phyloP scores from a whole-genome alignment of 805 yeast species.

The Teunomyces funiuensis region DNA sequence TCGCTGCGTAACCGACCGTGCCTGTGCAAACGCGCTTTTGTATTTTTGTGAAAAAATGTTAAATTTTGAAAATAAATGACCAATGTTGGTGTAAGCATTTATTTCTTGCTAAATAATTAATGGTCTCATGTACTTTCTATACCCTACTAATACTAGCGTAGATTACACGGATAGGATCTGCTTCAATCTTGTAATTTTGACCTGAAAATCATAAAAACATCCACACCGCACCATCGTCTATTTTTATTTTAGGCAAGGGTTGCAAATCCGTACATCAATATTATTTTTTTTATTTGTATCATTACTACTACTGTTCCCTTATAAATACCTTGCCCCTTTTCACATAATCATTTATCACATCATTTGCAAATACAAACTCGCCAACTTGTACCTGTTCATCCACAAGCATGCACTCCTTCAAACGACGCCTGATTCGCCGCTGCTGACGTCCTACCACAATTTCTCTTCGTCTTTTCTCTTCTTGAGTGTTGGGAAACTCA shows the following conservation, averaged over 20 bases:
- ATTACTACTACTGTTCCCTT: neutral
- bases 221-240: neutral
- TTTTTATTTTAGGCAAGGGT: too few species aligned
- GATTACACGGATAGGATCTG: too few species aligned
- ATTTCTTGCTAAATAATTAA: too few species aligned
- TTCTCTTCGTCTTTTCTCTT: conserved; percentile 20
- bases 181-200: too few species aligned
- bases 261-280: too few species aligned
- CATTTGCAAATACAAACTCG: conserved; percentile 33
- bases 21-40: conserved; percentile 1
- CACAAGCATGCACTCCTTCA: conserved; percentile 23
- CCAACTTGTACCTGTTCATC: conserved; percentile 20
- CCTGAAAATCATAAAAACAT: neutral
- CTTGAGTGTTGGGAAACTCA: conserved; percentile 38
- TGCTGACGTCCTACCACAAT: conserved; percentile 21
- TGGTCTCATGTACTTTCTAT: too few species aligned
- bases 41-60: conserved; percentile 2
- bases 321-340: conserved; percentile 5
- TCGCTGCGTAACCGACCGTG: neutral
- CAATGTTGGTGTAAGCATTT: neutral
- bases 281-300: neutral
- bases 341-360: conserved; percentile 31
- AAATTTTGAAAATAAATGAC: neutral
- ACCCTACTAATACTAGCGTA: too few species aligned
- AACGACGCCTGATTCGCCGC: conserved; percentile 28